A percentile compares a stretch with the other conserved stretches of the same genome.
These are phyloP conservation scores for Bryum argenteum DNA, from an alignment of 225 moss, liverwort and hornwort genomes.

Conservation along the genomic window DNA sequence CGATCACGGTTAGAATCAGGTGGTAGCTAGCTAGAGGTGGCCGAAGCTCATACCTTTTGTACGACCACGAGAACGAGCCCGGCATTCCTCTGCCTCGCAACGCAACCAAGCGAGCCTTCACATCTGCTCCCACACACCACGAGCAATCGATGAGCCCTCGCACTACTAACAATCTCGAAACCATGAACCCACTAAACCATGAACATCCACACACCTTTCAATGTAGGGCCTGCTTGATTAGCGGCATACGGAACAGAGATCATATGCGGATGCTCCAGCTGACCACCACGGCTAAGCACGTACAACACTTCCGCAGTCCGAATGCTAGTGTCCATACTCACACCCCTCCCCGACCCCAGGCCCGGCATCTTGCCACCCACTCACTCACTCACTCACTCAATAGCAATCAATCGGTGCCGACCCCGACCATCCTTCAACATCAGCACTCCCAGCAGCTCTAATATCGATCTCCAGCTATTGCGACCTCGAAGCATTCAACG, in stretches of 20 bases:
- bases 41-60: slow-evolving; percentile 29
- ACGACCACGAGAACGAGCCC: slow-evolving; percentile 80
- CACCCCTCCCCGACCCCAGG: slow-evolving; percentile 18
- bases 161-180: no score
- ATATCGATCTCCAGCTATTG: no score
- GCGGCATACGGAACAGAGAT: slow-evolving; percentile 61
- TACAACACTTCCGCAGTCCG: slow-evolving; percentile 70
- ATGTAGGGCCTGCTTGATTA: slow-evolving; percentile 61
- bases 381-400: slow-evolving; percentile 14
- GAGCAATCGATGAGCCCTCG: slow-evolving; percentile 13
- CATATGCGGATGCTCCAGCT: slow-evolving; percentile 88
- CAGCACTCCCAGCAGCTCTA: no score
- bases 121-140: slow-evolving; percentile 52
- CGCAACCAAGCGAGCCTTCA: slow-evolving; percentile 67
- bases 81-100: slow-evolving; percentile 83
- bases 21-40: neutral
- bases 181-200: neutral
- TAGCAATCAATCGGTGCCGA: neutral
- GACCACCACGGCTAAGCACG: slow-evolving; percentile 58
- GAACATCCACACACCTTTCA: slow-evolving; percentile 48
- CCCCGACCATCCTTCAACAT: neutral
- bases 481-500: no score
- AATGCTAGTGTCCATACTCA: slow-evolving; percentile 24
- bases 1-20: no score
- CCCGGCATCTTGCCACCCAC: slow-evolving; percentile 22